Evolutionary conservation across 495 filamentous ascomycete species (phyloP).

Genomic region (Astrothelium macrocarpum): DNA sequence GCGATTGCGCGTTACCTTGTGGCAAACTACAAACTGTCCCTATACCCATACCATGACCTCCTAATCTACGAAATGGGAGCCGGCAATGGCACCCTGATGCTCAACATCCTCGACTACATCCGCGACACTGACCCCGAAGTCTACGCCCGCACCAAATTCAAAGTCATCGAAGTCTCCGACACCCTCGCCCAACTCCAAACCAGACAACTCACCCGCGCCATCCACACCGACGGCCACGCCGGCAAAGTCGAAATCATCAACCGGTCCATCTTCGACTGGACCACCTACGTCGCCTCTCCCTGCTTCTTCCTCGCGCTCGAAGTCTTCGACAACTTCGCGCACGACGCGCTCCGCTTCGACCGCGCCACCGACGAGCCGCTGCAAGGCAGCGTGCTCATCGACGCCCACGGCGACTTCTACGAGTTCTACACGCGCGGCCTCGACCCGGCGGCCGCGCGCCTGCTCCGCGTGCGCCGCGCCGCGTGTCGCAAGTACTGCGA

Average conservation of each 20-base stretch:
- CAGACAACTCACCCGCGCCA: slow-evolving; percentile 53
- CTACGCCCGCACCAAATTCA: slow-evolving; percentile 87
- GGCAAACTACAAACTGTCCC: slow-evolving; percentile 86
- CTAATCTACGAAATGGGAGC: slow-evolving; percentile 99
- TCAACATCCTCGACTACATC: slow-evolving; percentile 95
- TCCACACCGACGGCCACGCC: slow-evolving; percentile 61
- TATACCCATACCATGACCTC: slow-evolving; percentile 92
- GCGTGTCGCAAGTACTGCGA: slow-evolving; percentile 35
- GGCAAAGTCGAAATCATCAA: slow-evolving; percentile 90
- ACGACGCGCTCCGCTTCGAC: slow-evolving; percentile 89
- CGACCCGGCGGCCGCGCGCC: slow-evolving; percentile 75
- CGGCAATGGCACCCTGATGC: slow-evolving; percentile 94
- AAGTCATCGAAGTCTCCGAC: slow-evolving; percentile 87
- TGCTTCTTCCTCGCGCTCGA: slow-evolving; percentile 99
- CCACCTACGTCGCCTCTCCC: slow-evolving; percentile 68
- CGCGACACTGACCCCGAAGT: slow-evolving; percentile 81
- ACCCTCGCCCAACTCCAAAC: slow-evolving; percentile 68
- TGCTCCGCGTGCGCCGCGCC: slow-evolving; percentile 64
- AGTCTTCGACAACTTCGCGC: slow-evolving; percentile 96
- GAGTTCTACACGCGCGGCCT: slow-evolving; percentile 76
- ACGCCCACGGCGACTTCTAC: slow-evolving; percentile 77
- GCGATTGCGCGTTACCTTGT: slow-evolving; percentile 90
- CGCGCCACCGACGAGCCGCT: slow-evolving; percentile 60
- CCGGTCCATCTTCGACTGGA: slow-evolving; percentile 89
- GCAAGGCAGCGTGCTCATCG: slow-evolving; percentile 81